phyloP scores from a whole-genome alignment of 441 rosid genomes.

The Cnidoscolus chayamansa region DNA sequence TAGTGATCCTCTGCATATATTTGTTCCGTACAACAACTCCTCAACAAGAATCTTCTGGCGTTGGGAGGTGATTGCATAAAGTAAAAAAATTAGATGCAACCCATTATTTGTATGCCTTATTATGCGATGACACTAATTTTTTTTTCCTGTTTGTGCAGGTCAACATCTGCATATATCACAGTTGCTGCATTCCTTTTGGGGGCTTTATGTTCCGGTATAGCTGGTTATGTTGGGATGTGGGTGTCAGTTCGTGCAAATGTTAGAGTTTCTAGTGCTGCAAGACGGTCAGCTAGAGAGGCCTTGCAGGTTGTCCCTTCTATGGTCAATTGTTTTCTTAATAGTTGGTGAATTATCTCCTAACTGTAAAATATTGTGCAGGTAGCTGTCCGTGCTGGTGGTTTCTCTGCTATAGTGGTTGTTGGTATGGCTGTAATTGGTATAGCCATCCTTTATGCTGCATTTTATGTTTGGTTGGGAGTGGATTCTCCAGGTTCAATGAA shows the following conservation, averaged over 20 bases:
- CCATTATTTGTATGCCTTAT: conserved; percentile 8
- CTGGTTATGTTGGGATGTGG: conserved; percentile 99
- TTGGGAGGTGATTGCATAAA: conserved; percentile 62
- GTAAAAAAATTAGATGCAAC: conserved; percentile 13
- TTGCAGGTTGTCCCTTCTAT: conserved; percentile 61
- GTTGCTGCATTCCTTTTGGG: conserved; percentile 96
- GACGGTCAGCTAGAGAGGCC: conserved; percentile 98
- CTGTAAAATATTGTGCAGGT: conserved; percentile 46
- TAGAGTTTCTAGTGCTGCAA: conserved; percentile 96
- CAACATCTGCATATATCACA: conserved; percentile 79
- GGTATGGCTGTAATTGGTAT: conserved; percentile 98
- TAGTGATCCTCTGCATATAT: conserved; percentile 82
- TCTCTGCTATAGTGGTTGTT: conserved; percentile 95
- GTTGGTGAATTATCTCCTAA: conserved; percentile 24
- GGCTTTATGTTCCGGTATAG: conserved; percentile 90
- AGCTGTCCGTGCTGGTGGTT: conserved; percentile 98
- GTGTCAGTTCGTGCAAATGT: conserved; percentile 99
- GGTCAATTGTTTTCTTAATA: conserved; percentile 12
- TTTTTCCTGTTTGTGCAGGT: conserved; percentile 47
- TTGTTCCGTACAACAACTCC: conserved; percentile 80
- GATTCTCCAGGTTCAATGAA: conserved; percentile 78
- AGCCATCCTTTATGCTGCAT: conserved; percentile 85
- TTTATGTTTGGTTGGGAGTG: conserved; percentile 90
- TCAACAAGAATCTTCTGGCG: conserved; percentile 94
- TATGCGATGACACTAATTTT: conserved; percentile 20